Conservation (phyloP, 495 filamentous ascomycete genomes). For the Lichina pygmaea region DNA sequence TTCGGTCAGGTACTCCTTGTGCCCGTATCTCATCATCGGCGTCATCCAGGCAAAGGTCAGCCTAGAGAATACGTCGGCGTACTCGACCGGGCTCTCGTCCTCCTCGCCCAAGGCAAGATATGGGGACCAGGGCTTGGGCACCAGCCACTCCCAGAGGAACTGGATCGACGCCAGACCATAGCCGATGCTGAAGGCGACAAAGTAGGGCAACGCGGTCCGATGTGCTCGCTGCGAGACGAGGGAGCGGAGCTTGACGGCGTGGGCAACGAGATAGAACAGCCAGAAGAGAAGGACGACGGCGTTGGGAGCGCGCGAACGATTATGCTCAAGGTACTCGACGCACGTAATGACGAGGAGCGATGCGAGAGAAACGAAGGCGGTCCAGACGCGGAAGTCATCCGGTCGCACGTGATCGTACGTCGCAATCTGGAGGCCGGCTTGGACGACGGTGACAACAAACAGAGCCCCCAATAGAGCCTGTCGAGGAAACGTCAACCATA, state of each 20-base stretch:
- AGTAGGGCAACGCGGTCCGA: constrained; percentile 38
- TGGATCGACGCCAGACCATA: constrained; percentile 45
- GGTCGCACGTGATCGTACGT: constrained; percentile 41
- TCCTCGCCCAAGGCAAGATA: constrained; percentile 72
- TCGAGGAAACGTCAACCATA: constrained; percentile 3
- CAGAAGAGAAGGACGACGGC: constrained; percentile 92
- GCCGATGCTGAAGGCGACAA: constrained; percentile 48
- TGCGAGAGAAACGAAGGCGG: constrained; percentile 44
- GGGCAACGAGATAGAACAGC: constrained; percentile 63
- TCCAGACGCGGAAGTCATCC: constrained; percentile 77
- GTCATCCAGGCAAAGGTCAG: constrained; percentile 99
- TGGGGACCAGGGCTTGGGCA: constrained; percentile 60
- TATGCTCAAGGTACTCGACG: constrained; percentile 87
- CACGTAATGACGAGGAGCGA: constrained; percentile 56
- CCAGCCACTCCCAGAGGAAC: constrained; percentile 68
- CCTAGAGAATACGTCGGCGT: constrained; percentile 79
- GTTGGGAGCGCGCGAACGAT: constrained; percentile 66
- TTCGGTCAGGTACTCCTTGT: constrained; percentile 75
- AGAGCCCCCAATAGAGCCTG: constrained; percentile 47
- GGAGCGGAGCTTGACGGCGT: constrained; percentile 68
- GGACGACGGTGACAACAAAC: constrained; percentile 35
- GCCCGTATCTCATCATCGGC: constrained; percentile 86
- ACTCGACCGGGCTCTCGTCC: constrained; percentile 83
- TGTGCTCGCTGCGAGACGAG: constrained; percentile 53
- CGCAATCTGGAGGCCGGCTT: constrained; percentile 54